Conservation (phyloP, 805 yeast genomes). For the Monosporozyma solicola region DNA sequence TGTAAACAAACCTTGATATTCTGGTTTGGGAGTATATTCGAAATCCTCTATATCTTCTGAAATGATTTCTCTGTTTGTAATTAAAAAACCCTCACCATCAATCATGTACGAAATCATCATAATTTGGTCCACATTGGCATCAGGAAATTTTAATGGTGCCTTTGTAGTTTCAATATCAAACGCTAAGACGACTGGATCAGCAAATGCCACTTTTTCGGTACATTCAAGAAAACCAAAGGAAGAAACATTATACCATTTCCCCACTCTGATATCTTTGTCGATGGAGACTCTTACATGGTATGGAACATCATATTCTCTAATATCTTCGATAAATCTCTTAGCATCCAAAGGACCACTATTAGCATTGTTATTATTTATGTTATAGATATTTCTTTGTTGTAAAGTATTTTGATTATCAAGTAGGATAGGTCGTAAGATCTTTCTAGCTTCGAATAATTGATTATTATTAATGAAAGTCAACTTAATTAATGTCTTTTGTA, state of each 20-base stretch:
- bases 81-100: slow-evolving; percentile 91
- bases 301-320: slow-evolving; percentile 93
- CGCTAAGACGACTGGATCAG: slow-evolving; percentile 94
- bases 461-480: slow-evolving; percentile 64
- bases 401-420: slow-evolving; percentile 53
- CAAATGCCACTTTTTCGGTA: slow-evolving; percentile 76
- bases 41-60: slow-evolving; percentile 93
- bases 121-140: slow-evolving; percentile 76
- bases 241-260: slow-evolving; percentile 87
- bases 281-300: slow-evolving; percentile 95
- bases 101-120: slow-evolving; percentile 99
- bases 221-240: slow-evolving; percentile 48
- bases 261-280: slow-evolving; percentile 77
- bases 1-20: slow-evolving; percentile 81
- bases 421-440: slow-evolving; percentile 59
- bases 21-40: slow-evolving; percentile 96
- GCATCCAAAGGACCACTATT: slow-evolving; percentile 41
- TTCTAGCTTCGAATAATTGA: slow-evolving; percentile 69
- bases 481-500: slow-evolving; percentile 53
- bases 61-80: slow-evolving; percentile 89
- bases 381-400: slow-evolving; percentile 58
- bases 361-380: slow-evolving; percentile 14
- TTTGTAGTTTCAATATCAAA: slow-evolving; percentile 97
- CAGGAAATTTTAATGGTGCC: slow-evolving; percentile 94
- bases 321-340: slow-evolving; percentile 56